Evolutionary conservation across 2,329 filamentous ascomycete species (phyloP).

Genomic region (Teratosphaeria gauchensis): DNA sequence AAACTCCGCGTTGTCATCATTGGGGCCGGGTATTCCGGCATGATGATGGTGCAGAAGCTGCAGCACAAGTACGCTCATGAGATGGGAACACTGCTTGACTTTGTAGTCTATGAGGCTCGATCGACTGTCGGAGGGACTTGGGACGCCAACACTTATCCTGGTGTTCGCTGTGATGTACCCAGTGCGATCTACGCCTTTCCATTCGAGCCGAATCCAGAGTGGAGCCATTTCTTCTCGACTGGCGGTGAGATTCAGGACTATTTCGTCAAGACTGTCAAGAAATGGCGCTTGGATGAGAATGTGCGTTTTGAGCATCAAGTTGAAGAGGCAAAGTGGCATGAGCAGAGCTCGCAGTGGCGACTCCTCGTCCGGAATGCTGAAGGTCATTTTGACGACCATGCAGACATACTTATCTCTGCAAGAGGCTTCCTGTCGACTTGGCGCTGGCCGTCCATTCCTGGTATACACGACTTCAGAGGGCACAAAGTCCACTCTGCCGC

Average conservation of each 20-base stretch:
- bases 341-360: constrained; percentile 27
- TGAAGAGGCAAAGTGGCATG: constrained; percentile 29
- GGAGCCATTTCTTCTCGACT: constrained; percentile 27
- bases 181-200: constrained; percentile 16
- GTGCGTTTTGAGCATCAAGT: constrained; percentile 31
- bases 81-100: constrained; percentile 22
- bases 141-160: constrained; percentile 29
- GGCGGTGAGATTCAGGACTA: constrained; percentile 35
- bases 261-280: constrained; percentile 28
- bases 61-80: constrained; percentile 23
- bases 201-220: constrained; percentile 22
- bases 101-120: constrained; percentile 31
- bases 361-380: constrained; percentile 22
- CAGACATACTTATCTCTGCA: constrained; percentile 29
- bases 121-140: constrained; percentile 30
- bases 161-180: neutral
- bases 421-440: constrained; percentile 12
- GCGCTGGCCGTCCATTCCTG: constrained; percentile 27
- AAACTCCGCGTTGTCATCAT: constrained; percentile 18
- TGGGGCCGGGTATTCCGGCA: constrained; percentile 25
- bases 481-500: constrained; percentile 25
- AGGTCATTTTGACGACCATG: constrained; percentile 17
- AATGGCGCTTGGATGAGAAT: constrained; percentile 30
- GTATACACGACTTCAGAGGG: constrained; percentile 27
- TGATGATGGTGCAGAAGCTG: constrained; percentile 32